Percentiles rank a stretch among this genome's conserved stretches.
phyloP scores from a whole-genome alignment of 306 rosid genomes.

The Vicia sativa region DNA sequence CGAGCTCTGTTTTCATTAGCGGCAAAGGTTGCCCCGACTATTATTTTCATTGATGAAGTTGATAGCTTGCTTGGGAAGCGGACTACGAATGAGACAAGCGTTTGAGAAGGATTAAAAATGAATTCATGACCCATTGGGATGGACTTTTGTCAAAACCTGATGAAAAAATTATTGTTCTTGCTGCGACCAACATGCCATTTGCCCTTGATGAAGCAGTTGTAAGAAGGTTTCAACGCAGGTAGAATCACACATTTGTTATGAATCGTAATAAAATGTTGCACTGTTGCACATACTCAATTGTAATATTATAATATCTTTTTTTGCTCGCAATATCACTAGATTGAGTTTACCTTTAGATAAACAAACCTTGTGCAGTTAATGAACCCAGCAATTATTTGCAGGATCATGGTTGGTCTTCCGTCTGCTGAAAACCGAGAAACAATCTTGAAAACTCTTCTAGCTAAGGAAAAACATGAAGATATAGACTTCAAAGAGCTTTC shows the following conservation, averaged over 20 bases:
- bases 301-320: no score
- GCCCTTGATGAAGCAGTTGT: constrained; percentile 91
- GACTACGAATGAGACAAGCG: constrained; percentile 66
- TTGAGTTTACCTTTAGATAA: neutral
- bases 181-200: constrained; percentile 88
- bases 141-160: constrained; percentile 71
- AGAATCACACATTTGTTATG: constrained; percentile 17
- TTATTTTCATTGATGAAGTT: constrained; percentile 82
- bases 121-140: constrained; percentile 87
- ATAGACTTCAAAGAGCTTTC: constrained; percentile 46
- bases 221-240: constrained; percentile 85
- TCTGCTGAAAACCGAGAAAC: constrained; percentile 69
- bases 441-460: constrained; percentile 73
- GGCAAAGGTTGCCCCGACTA: constrained; percentile 81
- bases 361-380: neutral
- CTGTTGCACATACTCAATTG: constrained; percentile 17
- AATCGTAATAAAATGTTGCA: constrained; percentile 11
- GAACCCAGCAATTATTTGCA: constrained; percentile 35
- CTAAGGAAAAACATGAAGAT: constrained; percentile 59
- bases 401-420: constrained; percentile 89
- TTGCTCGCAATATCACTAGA: neutral
- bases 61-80: constrained; percentile 89
- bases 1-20: constrained; percentile 80
- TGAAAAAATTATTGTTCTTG: constrained; percentile 73
- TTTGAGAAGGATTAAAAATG: constrained; percentile 80